Evolutionary conservation across 495 filamentous ascomycete genomes (phyloP).

Genomic region (Penicillium argentinense): DNA sequence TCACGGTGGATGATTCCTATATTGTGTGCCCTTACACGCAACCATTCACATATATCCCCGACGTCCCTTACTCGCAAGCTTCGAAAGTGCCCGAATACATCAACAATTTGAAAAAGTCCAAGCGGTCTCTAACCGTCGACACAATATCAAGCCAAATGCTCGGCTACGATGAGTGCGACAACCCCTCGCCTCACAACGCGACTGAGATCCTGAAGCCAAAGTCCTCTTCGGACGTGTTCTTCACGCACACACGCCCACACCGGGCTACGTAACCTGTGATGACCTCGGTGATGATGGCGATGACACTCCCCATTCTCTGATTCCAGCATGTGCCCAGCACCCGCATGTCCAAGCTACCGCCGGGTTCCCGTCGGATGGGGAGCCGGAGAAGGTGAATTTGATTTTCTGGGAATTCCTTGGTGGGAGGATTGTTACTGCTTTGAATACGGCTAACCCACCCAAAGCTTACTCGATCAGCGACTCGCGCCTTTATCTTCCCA

Average conservation of each 20-base stretch:
- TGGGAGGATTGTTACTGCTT: not conserved
- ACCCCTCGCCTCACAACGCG: slow-evolving; percentile 1
- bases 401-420: slow-evolving; percentile 13
- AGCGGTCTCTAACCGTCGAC: slow-evolving; percentile 8
- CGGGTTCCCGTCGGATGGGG: slow-evolving; percentile 3
- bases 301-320: slow-evolving; percentile 8
- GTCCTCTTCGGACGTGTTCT: slow-evolving; percentile 6
- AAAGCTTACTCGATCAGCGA: slow-evolving; percentile 3
- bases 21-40: slow-evolving; percentile 38
- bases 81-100: slow-evolving; percentile 28
- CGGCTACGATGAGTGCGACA: slow-evolving; percentile 11
- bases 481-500: slow-evolving; percentile 2
- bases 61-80: slow-evolving; percentile 34
- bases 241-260: not conserved
- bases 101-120: slow-evolving; percentile 1
- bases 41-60: slow-evolving; percentile 32
- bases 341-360: slow-evolving; percentile 5
- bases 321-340: slow-evolving; percentile 1
- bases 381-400: slow-evolving; percentile 3
- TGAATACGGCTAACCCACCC: not conserved
- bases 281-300: slow-evolving; percentile 17
- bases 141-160: slow-evolving; percentile 6
- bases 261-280: slow-evolving; percentile 11
- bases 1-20: slow-evolving; percentile 37
- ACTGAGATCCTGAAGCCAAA: slow-evolving; percentile 6